Evolutionary conservation across 805 yeast species (phyloP).

Genomic region (Limtongia smithiae): DNA sequence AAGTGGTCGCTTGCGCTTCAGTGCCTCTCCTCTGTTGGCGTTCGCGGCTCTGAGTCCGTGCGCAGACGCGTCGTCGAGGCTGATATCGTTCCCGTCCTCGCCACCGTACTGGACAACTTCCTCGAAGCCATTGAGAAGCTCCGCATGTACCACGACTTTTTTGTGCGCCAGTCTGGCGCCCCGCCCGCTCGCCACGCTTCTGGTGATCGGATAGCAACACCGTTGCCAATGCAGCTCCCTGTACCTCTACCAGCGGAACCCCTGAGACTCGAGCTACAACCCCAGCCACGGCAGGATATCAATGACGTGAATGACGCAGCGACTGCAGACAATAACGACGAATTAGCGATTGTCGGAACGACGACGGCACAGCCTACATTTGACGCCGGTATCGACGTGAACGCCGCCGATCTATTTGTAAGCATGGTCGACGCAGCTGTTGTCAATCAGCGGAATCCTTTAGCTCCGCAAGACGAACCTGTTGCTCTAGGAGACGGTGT

Average conservation of each 20-base stretch:
- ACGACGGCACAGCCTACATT: slow-evolving; percentile 5
- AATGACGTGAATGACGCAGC: neutral
- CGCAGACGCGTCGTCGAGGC: slow-evolving; percentile 85
- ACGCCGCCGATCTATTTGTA: slow-evolving; percentile 18
- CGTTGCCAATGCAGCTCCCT: neutral
- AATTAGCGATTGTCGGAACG: neutral
- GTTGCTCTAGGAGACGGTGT: neutral
- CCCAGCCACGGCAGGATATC: neutral
- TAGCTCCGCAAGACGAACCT: neutral
- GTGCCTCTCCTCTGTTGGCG: slow-evolving; percentile 84
- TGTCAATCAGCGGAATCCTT: neutral
- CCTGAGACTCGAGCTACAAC: neutral
- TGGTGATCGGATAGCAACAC: too few relatives aligned
- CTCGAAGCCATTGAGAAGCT: slow-evolving; percentile 38
- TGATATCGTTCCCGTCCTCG: slow-evolving; percentile 84
- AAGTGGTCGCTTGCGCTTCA: slow-evolving; percentile 96
- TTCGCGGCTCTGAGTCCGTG: slow-evolving; percentile 85
- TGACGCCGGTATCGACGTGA: slow-evolving; percentile 15
- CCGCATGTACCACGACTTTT: slow-evolving; percentile 21
- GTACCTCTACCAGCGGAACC: neutral
- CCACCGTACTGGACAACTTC: slow-evolving; percentile 88
- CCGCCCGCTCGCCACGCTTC: neutral
- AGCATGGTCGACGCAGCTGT: slow-evolving; percentile 13
- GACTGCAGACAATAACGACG: neutral
- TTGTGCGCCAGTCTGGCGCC: neutral